Evolutionary conservation across 2,329 filamentous ascomycete genomes (phyloP), one percentile per base, ranked within the genome.

Genomic region (Ophiostoma angusticollis): DNA sequence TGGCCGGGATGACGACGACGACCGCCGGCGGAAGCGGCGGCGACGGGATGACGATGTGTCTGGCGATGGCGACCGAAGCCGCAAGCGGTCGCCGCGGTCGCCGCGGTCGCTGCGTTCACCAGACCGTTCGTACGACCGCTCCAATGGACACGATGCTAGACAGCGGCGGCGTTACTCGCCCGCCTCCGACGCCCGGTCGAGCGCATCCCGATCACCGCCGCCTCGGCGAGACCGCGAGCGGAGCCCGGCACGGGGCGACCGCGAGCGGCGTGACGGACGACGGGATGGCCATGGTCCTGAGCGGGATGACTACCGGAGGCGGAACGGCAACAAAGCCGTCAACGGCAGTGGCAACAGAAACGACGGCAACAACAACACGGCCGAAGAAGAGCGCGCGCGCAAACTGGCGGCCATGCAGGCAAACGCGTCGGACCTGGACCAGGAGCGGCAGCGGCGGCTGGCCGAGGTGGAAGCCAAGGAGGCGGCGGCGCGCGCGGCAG

Each of bases 381-480:
- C 24, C 8, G 69, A 69, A 16, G 70, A 73, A 17, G 76, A 80
- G 45, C 67, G 68, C n/a, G 74, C 76, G 11, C 68, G 70, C 18
- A 83, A 76, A 54, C 59, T 85, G 14, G 80, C 77, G 13, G 78
- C 75, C 8, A 85, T 86, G 81, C 79, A 83, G 54, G 69, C 70
- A 14, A 78, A 76, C 21, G 81, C 81, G 5, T 68, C 67, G 1
- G 73, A 80, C 9, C 63, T 93, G 34, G 82, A 89, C 49, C 54
- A 64, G n/a, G 77, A 81, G 48, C 76, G 85, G 23, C 72, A 73
- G 47, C 68, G 71, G 43, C 72, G 84, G 18, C 62, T 93, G 9
- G 72, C 74, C 0, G 74, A 74, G 1, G 61, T 87, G 14, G 76
- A 74, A 18, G 72, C 74, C 46, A 67, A 67, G 44, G 84, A 93